Evolutionary conservation across 129 eudicot species (phyloP), one percentile per base, ranked within the genome.

Genomic region (Flaveria trinervia): DNA sequence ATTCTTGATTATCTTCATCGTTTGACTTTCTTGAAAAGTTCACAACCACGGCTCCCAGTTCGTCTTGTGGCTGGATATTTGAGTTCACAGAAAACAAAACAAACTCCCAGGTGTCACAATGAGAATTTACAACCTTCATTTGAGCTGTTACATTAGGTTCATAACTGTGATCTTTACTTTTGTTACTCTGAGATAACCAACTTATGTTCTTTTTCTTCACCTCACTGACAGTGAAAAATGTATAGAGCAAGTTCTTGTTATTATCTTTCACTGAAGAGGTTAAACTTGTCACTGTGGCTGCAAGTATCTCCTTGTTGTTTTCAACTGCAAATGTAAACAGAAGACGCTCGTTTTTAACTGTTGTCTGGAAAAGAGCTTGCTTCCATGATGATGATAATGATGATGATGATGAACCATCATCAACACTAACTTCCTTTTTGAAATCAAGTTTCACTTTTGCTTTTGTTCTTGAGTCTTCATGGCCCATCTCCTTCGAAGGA

Each of bases 321-420:
- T 88, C 94, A 73, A 93, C 92, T 25, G 98, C 93, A 85, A 93
- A 90, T 7, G 90, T 93, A 62, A 86, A 93, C 55, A 90, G 71
- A 74, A 92, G 96, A 46, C 90, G 89, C 41, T 85, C 95, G 46
- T 90, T 86, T 75, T 88, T 93, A 30, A 87, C 82, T 41, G 98
- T 84, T 59, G 88, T 84, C 74, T 88, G 96, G 25, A 93, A 81
- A 54, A 86, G 90, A 68, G 98, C 98, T 83, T 90, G 96, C 75
- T 81, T 64, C 50, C 57, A 75, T 20, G 62, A 56, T 18, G 59
- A n/a, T 52, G 41, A 36, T 36, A 36, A 36, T 36, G 0, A 36
- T 18, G 68, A 28, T 62, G 87, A 50, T 25, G 87, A 66, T 54
- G 74, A n/a, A 13, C n/a, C 51, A 7, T 65, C 44, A 76, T 44